Percentiles rank a stretch among this genome's conserved stretches.
These are phyloP conservation scores for Pythium insidiosum DNA, from an alignment of 352 stramenopile genomes.

Conservation along the genomic window DNA sequence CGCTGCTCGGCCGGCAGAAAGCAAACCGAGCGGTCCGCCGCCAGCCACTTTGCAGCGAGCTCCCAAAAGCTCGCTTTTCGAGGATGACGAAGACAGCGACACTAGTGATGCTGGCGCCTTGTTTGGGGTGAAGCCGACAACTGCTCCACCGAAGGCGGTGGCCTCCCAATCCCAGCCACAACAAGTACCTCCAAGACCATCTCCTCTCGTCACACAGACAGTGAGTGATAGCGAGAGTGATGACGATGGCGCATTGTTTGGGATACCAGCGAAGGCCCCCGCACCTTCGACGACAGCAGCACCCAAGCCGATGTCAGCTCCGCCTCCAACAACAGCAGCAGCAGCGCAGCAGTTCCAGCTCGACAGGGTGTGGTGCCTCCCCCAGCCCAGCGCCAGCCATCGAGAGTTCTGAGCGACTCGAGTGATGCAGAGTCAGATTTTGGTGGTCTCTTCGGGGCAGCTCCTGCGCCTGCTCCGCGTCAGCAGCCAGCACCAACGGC, in stretches of 20 bases:
- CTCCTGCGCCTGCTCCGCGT: constrained; percentile 16
- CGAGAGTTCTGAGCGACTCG: constrained; percentile 35
- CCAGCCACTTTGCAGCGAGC: constrained; percentile 1
- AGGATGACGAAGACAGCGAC: constrained; percentile 37
- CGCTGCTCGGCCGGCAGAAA: neutral
- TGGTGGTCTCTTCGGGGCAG: constrained; percentile 45
- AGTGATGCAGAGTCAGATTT: constrained; percentile 51
- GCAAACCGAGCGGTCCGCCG: constrained; percentile 7
- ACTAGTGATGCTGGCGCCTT: constrained; percentile 24
- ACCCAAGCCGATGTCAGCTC: constrained; percentile 1
- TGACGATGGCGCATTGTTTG: constrained; percentile 29
- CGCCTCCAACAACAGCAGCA: constrained; percentile 4
- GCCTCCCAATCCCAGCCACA: constrained; percentile 1
- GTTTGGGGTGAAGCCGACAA: constrained; percentile 14
- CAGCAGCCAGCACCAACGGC: constrained; percentile 2
- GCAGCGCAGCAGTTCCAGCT: neutral
- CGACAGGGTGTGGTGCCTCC: neutral
- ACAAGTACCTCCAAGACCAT: neutral
- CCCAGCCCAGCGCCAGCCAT: constrained; percentile 12
- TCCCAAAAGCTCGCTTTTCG: constrained; percentile 42
- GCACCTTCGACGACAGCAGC: neutral
- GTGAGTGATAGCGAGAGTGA: constrained; percentile 18
- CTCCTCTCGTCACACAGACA: neutral
- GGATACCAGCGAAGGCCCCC: constrained; percentile 13
- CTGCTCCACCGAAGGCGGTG: neutral